phyloP scores from a whole-genome alignment of 768 basidiomycete genomes.

The Psilocybe tampanensis region DNA sequence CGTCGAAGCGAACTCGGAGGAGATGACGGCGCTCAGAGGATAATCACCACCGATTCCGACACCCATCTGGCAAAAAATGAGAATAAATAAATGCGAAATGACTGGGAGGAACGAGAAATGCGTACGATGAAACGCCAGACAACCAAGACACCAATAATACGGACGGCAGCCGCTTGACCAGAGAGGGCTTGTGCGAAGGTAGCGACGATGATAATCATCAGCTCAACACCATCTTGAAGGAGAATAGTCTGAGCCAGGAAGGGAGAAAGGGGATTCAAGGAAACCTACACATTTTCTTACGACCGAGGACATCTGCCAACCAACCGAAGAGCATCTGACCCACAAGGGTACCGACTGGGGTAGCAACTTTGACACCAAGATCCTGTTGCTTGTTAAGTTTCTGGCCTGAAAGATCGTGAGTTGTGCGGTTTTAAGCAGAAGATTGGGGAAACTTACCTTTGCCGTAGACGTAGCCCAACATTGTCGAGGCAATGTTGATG shows the following conservation, averaged over 20 bases:
- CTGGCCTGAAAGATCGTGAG: conserved; percentile 27
- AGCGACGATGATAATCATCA: conserved; percentile 81
- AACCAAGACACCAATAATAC: conserved; percentile 75
- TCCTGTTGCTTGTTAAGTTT: conserved; percentile 62
- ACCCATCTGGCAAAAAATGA: conserved; percentile 54
- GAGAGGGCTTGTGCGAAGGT: conserved; percentile 82
- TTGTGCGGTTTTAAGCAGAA: not conserved
- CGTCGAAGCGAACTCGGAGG: conserved; percentile 85
- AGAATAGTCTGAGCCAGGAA: not conserved
- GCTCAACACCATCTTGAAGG: conserved; percentile 61
- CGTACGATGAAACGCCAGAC: conserved; percentile 80
- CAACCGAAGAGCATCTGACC: conserved; percentile 82
- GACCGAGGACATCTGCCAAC: conserved; percentile 76
- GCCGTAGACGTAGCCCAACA: conserved; percentile 85
- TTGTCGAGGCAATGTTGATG: conserved; percentile 81
- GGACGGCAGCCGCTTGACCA: conserved; percentile 65
- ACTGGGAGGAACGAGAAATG: not conserved
- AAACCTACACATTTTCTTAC: conserved; percentile 77
- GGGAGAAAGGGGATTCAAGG: not conserved
- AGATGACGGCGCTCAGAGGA: conserved; percentile 82
- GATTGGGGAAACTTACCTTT: conserved; percentile 22
- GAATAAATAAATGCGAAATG: not conserved
- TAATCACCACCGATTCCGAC: conserved; percentile 91
- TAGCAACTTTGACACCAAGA: conserved; percentile 77
- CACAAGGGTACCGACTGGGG: conserved; percentile 73